Evolutionary conservation across 768 basidiomycete species (phyloP), one percentile per base, ranked within the genome.

Genomic region (Zangia roseola): DNA sequence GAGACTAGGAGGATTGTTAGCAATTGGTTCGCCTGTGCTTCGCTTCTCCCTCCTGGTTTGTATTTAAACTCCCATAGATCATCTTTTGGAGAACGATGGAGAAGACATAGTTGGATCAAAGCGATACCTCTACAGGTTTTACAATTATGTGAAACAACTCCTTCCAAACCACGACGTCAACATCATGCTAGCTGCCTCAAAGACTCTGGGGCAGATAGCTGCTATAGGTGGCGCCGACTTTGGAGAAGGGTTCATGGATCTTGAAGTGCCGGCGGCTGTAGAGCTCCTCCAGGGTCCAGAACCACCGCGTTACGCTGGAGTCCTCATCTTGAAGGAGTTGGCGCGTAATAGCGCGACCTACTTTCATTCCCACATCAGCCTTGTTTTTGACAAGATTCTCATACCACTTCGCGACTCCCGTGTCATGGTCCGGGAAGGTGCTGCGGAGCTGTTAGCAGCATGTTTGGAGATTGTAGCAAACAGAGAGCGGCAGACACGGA

Each of bases 131-230:
- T 93, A 88, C 69, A 82, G 90, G 43, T 86, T 94, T 65, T 91
- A 87, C 73, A 91, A 91, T 70, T 94, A 97, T 71, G 86, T 97
- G 69, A 91, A 93, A 64, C 83, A 89, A 35, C 79, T 95, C n/a
- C 78, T 97, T 17, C 92, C 92, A 5, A 91, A 91, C 62, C 79
- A 84, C 44, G 95, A 97, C 65, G 82, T 92, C 60, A 88, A 89
- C 66, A 84, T 99, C 63, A 97, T 97, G 94, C 79, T 94, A 30
- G 82, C 88, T 9, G 92, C 93, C 1, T 92, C 94, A n/a, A 90
- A 93, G 66, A 92, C 91, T 0, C 79, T 94, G 24, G 93, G 93
- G 0, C 79, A 84, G 59, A 94, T 95, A 61, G 88, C 88, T 26
- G 80, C 85, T 49, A 84, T 91, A 23, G 90, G 90, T 19, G 91